Conservation (phyloP, 202 grass and related monocot species). For the Panicum virgatum region DNA sequence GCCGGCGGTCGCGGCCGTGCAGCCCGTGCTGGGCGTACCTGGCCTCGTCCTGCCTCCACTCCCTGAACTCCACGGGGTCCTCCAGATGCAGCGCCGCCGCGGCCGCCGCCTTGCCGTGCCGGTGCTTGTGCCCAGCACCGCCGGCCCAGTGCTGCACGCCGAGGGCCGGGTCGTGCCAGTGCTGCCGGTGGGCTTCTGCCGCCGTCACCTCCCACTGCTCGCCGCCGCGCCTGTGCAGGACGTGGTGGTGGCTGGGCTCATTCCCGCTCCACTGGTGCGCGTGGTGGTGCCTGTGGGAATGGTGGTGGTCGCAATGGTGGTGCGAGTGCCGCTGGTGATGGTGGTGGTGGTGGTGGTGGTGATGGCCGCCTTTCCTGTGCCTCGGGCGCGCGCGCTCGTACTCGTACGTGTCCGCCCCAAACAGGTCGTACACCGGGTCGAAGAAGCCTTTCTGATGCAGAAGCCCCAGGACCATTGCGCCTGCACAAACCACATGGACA, state of each 20-base stretch:
- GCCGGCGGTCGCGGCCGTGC: neutral
- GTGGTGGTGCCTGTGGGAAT: slow-evolving; percentile 27
- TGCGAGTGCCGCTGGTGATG: neutral
- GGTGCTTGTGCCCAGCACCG: slow-evolving; percentile 32
- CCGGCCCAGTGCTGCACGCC: slow-evolving; percentile 30
- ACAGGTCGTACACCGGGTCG: slow-evolving; percentile 52
- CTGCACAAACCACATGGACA: slow-evolving; percentile 27
- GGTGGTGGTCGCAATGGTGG: slow-evolving; percentile 2
- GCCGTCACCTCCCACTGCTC: neutral
- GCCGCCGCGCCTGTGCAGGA: slow-evolving; percentile 36
- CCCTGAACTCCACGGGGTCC: neutral
- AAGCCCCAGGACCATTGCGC: slow-evolving; percentile 45
- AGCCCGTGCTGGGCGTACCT: neutral
- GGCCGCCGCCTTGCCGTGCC: slow-evolving; percentile 31
- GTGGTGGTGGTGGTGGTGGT: neutral
- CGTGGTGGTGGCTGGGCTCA: slow-evolving; percentile 26
- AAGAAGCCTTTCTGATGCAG: slow-evolving; percentile 74
- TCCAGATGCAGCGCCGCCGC: neutral
- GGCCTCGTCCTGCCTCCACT: neutral
- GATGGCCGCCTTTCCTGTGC: slow-evolving; percentile 33
- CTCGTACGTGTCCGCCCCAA: slow-evolving; percentile 13
- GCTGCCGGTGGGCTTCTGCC: slow-evolving; percentile 8
- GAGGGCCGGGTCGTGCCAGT: slow-evolving; percentile 40
- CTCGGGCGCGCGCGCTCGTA: slow-evolving; percentile 5
- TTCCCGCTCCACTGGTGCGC: slow-evolving; percentile 26